Evolutionary conservation across 2,329 filamentous ascomycete species (phyloP).

Genomic region (Exophiala sideris): DNA sequence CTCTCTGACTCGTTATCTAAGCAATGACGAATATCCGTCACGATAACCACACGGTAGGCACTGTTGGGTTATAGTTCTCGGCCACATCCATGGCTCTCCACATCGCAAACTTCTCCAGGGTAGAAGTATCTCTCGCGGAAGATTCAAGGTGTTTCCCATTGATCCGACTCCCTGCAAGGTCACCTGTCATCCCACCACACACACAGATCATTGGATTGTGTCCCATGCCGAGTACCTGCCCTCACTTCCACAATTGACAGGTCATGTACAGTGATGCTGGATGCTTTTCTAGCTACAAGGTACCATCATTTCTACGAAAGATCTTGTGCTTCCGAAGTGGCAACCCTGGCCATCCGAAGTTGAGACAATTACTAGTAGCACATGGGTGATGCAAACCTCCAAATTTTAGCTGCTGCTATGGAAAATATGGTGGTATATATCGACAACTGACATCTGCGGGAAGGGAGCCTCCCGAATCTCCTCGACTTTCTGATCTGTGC

Average conservation of each 20-base stretch:
- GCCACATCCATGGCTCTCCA: no score
- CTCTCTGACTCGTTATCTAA: no score
- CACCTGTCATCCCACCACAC: not conserved
- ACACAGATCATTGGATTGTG: not conserved
- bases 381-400: not conserved
- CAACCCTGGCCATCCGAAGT: not conserved
- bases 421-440: not conserved
- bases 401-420: no score
- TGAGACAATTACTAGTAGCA: not conserved
- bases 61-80: no score
- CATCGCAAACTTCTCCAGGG: no score
- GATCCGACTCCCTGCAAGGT: not conserved
- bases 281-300: not conserved
- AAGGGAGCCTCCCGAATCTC: not conserved
- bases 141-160: no score
- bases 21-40: no score
- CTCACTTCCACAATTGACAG: constrained; percentile 1
- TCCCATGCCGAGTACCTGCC: not conserved
- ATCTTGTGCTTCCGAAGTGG: constrained; percentile 2
- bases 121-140: no score
- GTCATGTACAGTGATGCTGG: not conserved
- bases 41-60: no score
- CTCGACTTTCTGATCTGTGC: constrained; percentile 2
- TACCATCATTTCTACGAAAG: not conserved
- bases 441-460: not conserved